Conservation (phyloP, 2,329 filamentous ascomycete genomes). For the Pseudofabraea citricarpa region DNA sequence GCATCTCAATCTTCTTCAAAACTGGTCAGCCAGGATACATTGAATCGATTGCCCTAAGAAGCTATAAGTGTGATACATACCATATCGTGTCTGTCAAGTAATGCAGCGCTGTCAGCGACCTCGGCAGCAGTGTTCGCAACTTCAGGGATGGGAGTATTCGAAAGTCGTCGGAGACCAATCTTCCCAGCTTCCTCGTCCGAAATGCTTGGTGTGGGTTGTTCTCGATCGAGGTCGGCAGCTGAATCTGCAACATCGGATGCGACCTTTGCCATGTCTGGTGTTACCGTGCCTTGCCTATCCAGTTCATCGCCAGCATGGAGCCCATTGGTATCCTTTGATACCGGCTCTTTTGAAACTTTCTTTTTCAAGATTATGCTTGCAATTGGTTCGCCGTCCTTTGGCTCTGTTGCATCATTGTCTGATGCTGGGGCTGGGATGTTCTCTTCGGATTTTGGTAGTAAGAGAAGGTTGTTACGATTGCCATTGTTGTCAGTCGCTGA, state of each 20-base stretch:
- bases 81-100: slow-evolving; percentile 26
- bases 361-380: background rate
- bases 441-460: slow-evolving; percentile 21
- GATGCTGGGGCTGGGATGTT: background rate
- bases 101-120: slow-evolving; percentile 37
- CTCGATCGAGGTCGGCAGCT: slow-evolving; percentile 21
- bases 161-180: slow-evolving; percentile 27
- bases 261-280: slow-evolving; percentile 17
- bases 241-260: slow-evolving; percentile 24
- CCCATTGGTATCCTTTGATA: too few species aligned
- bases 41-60: background rate
- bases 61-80: slow-evolving; percentile 5
- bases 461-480: slow-evolving; percentile 48
- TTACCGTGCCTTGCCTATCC: slow-evolving; percentile 22
- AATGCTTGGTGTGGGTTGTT: slow-evolving; percentile 25
- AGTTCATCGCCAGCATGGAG: too few species aligned
- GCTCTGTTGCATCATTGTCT: slow-evolving; percentile 12
- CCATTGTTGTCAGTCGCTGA: slow-evolving; percentile 45
- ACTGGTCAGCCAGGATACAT: background rate
- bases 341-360: too few species aligned
- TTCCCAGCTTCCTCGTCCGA: slow-evolving; percentile 27
- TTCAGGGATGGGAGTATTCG: slow-evolving; percentile 34
- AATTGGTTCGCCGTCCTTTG: slow-evolving; percentile 24
- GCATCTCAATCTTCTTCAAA: background rate
- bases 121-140: slow-evolving; percentile 39